Base-by-base conservation (phyloP, 140 eudicot species). In the Cichorium intybus region DNA sequence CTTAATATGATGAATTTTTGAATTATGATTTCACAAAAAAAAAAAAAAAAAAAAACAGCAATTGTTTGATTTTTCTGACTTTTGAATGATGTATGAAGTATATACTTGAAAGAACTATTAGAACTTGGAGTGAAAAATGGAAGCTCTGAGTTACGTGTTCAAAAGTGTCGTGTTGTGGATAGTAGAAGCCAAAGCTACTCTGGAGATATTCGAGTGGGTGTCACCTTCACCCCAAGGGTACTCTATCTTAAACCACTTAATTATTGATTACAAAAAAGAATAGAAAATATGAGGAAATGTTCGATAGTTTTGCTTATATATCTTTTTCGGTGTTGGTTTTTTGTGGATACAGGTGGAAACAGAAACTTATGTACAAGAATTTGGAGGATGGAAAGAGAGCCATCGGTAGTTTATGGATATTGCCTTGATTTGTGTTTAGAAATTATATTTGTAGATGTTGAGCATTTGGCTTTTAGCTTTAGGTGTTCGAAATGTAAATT, bases 311-410 rank as follows among this genome's bases (percentile, higher is more conserved):
- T 11, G 48, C 41, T 54, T 63, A 58, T 7, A 3, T 46, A 3
- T 8, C 50, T 20, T 17, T 35, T n/a, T n/a, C n/a, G 0, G 9
- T 35, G 18, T 27, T 39, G 53, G 24, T 3, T 58, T 59, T 59
- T 11, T 4, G 24, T 53, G 54, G 53, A 43, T 53, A 16, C 80
- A 86, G 84, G 87, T 45, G 33, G 80, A 66, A 59, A 41, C 46
- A 35, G 61, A 45, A 73, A 56, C 37, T 27, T 21, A 75, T 10
- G 69, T 15, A 62, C 74, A 75, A 61, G 90, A 80, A 21, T 59
- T 64, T 56, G 96, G 96, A 63, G 96, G 94, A 49, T 85, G 94
- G 96, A 88, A 71, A 67, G 81, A 75, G 58, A 81, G 83, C 58
- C 39, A 72, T n/a, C 63, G 70, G 72, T 80, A 50, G 28, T 15